Evolutionary conservation across 2,329 filamentous ascomycete species (phyloP).

Genomic region (Grosmannia penicillata): DNA sequence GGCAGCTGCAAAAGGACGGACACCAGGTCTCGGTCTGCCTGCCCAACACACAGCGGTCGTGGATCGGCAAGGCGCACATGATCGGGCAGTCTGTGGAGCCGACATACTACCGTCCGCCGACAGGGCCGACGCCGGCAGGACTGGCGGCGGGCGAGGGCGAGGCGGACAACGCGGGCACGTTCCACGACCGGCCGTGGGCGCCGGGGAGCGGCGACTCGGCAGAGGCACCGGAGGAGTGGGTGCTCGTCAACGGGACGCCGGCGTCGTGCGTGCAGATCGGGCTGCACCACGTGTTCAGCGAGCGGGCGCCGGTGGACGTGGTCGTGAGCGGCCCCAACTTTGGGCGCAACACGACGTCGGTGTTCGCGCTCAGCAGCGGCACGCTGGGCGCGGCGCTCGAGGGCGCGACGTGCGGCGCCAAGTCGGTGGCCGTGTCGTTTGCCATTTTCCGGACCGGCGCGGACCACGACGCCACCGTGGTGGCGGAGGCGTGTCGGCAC

Average conservation of each 20-base stretch:
- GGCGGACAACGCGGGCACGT: slow-evolving; percentile 43
- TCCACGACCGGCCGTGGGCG: slow-evolving; percentile 39
- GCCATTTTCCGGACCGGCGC: slow-evolving; percentile 61
- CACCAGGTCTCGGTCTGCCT: slow-evolving; percentile 87
- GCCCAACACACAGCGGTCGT: slow-evolving; percentile 82
- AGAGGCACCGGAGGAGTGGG: slow-evolving; percentile 51
- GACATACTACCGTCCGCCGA: slow-evolving; percentile 58
- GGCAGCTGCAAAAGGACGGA: slow-evolving; percentile 55
- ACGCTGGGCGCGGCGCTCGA: slow-evolving; percentile 67
- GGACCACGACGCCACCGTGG: slow-evolving; percentile 70
- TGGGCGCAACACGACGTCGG: slow-evolving; percentile 65
- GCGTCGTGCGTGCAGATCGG: slow-evolving; percentile 74
- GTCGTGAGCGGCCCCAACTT: slow-evolving; percentile 74
- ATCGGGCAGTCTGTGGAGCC: slow-evolving; percentile 80
- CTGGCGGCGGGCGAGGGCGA: slow-evolving; percentile 24
- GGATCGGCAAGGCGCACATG: slow-evolving; percentile 97
- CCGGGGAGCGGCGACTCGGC: slow-evolving; percentile 10
- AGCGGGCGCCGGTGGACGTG: slow-evolving; percentile 57
- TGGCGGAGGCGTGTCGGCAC: slow-evolving; percentile 60
- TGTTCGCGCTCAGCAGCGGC: slow-evolving; percentile 65
- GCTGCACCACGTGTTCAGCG: slow-evolving; percentile 62
- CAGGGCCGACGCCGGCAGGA: slow-evolving; percentile 18
- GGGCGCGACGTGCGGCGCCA: slow-evolving; percentile 54
- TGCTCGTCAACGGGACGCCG: slow-evolving; percentile 67
- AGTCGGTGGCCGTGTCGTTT: slow-evolving; percentile 71